phyloP scores from a whole-genome alignment of 176 grass and related monocot species.

The Aechmea fasciata region DNA sequence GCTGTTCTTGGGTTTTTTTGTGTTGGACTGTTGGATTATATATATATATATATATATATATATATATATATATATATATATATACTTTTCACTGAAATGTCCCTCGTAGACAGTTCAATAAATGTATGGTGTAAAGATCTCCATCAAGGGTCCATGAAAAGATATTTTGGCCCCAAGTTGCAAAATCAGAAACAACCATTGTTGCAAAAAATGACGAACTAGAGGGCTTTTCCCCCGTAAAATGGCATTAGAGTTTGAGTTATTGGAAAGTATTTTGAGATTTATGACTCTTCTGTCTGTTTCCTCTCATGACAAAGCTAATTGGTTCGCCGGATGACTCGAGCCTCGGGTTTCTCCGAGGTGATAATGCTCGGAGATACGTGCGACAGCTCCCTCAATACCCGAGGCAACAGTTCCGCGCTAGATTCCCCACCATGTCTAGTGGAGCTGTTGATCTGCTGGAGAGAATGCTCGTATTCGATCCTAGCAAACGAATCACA shows the following conservation, averaged over 20 bases:
- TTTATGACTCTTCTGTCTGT: conserved; percentile 25
- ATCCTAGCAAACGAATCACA: conserved; percentile 94
- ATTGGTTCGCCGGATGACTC: conserved; percentile 93
- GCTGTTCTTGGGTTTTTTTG: conserved; percentile 8
- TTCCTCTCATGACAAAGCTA: conserved; percentile 45
- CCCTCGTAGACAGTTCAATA: no score
- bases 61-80: background rate
- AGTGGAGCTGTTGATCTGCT: conserved; percentile 85
- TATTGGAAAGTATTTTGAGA: background rate
- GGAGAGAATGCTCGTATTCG: conserved; percentile 96
- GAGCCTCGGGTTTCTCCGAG: conserved; percentile 89
- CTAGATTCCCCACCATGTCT: conserved; percentile 76
- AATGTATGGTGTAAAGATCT: no score
- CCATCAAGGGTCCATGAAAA: no score
- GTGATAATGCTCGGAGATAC: conserved; percentile 87
- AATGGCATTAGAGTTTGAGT: background rate
- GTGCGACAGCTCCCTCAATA: conserved; percentile 90
- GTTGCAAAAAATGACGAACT: no score
- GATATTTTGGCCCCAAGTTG: no score
- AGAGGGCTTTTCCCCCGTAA: no score
- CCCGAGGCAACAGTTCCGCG: conserved; percentile 74
- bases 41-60: background rate
- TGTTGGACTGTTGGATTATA: background rate
- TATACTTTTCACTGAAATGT: background rate
- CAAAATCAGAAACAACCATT: no score